Base-by-base conservation (phyloP, 2,329 filamentous ascomycete species). In the Capronia epimyces region DNA sequence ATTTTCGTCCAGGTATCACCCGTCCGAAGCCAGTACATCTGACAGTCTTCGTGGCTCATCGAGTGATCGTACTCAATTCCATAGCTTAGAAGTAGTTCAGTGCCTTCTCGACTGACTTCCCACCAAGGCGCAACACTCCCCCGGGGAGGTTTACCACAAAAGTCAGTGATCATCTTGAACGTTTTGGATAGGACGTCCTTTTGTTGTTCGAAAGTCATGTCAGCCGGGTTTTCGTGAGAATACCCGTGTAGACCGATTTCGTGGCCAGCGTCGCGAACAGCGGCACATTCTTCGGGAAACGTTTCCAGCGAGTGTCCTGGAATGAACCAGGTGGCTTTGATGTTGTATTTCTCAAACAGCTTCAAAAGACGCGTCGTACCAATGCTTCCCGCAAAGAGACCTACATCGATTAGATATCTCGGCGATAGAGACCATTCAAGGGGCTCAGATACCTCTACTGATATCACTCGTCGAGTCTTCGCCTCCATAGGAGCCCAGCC, bases 121-220 rank as follows among this genome's bases (percentile, higher is more conserved):
- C 84, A 89, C 77, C 80, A 89, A 0, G 86, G 86, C 0, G 84
- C 85, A 0, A 89, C 85, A 85, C 77, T 83, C 1, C 86, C 86
- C 0, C 83, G 72, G 0, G 87, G 87, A 0, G 84, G 83, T 67
- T 88, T 89, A 15, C 60, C 60, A 50, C 91, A 90, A 0, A 37
- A 37, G 5, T 87, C 81, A 0, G 81, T 87, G 22, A 91, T 74
- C 69, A 89, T 73, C 18, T 75, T 76, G 67, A 82, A 89, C 2
- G 84, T 87, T 69, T 89, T 88, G 63, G 88, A 85, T n/a, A 91
- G 75, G 12, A 90, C 82, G 50, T 86, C 84, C 13, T 77, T 77
- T 65, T 90, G 86, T 68, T 90, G 86, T 63, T 89, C 84, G 1
- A 86, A 65, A 0, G 76, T 84, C 84, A 89, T 87, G 50, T 82